Evolutionary conservation across 805 yeast genomes (phyloP), one percentile per base, ranked within the genome.

Genomic region (Kuraishia piskuri): DNA sequence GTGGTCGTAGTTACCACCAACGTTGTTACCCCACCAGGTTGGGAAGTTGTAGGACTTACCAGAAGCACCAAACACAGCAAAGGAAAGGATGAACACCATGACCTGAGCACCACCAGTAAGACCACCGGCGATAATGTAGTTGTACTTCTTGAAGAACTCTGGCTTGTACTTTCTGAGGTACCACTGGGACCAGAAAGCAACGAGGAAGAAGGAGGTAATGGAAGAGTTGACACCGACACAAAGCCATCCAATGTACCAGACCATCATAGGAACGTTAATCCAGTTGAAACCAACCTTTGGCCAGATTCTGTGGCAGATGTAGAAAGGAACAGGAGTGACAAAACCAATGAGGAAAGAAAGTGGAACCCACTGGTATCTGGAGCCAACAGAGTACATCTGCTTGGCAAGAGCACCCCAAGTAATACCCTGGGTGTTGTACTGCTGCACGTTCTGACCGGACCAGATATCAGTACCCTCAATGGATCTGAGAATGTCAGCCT

Each of bases 201-300:
- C 61, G 48, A 63, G 59, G 57, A 65, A 65, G 69, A 77, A 84
- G 7, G 80, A 67, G 31, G 79, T 75, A 65, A 82, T 83, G 64
- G 82, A 83, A 65, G 83, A 84, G 25, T 87, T 82, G 3, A 90
- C 83, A 44, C 88, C 85, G 46, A 92, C 91, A 17, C 92, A 91
- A 59, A 84, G 80, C 58, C 75, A 73, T 48, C 83, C 84, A n/a
- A 79, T 67, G 6, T 80, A 77, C 20, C 76, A 71, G 60, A 87
- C 76, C 52, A 88, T 83, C 10, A 84, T 83, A 0, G 90, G 88
- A 64, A 88, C 84, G 55, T 83, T 84, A 59, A 83, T 68, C 57
- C 75, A 75, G 48, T 68, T 63, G 36, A 72, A 54, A n/a, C 52
- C 72, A n/a, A 73, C 68, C 45, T 65, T 60, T 46, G 80, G 80